Evolutionary conservation across 768 basidiomycete species (phyloP), one percentile per base, ranked within the genome.

Genomic region (Suillus fuscotomentosus): DNA sequence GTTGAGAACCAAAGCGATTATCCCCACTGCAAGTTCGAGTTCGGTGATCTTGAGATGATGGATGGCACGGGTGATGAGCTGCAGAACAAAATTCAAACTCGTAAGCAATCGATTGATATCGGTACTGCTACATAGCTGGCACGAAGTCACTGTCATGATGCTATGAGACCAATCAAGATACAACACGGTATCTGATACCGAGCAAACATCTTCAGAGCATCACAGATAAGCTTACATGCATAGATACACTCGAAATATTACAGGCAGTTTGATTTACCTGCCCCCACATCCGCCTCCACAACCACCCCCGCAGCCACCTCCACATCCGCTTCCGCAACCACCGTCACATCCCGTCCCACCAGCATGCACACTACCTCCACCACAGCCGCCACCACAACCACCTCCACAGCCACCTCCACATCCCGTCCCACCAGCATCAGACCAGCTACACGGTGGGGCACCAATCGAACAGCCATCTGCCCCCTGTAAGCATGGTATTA

Each of bases 301-400:
- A 5, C 39, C 39, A 14, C 39, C 39, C 2, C 47, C n/a, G n/a
- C 63, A 56, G 0, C 65, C 65, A 5, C 63, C 42, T 1, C 63
- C 60, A 9, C 63, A 27, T 65, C 74, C 72, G 31, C 73, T 71
- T 4, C 76, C 75, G 73, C 61, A 70, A 53, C 50, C 75, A 31
- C 59, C 62, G 0, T 13, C 39, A 14, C 39, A 13, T 41, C 39
- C 43, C 20, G 20, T 8, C 42, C 17, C 36, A 10, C 8, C 9
- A 38, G 36, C 9, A 38, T 38, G 36, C 36, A 38, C 42, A 2
- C 50, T 24, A 17, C 27, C 50, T 1, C 51, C 27, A 2, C 51
- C 51, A 31, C 51, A 27, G 0, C 50, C 50, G 8, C 73, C 71
- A 1, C 77, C 75, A 73, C 62, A 70, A 48, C 51, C 75, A 17